Evolutionary conservation across 1,284 basidiomycete genomes (phyloP).

Genomic region (Leccinum solheimii): DNA sequence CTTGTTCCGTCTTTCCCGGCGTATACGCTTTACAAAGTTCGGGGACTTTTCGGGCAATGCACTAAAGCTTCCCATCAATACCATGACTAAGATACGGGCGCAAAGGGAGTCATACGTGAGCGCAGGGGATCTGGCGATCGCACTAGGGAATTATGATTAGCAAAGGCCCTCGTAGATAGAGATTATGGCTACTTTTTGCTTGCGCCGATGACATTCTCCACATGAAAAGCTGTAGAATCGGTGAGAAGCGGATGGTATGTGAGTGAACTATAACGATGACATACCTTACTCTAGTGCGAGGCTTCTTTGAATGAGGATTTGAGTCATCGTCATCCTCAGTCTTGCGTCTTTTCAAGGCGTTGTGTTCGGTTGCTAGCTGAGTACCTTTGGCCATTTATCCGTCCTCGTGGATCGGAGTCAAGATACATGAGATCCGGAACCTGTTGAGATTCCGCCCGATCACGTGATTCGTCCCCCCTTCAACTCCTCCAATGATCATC

Average conservation of each 20-base stretch:
- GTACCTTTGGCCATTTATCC: constrained; percentile 29
- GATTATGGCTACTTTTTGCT: constrained; percentile 63
- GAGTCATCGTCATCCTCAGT: constrained; percentile 56
- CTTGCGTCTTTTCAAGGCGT: constrained; percentile 58
- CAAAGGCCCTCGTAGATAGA: constrained; percentile 8
- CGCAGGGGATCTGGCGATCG: constrained; percentile 78
- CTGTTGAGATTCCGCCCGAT: constrained; percentile 12
- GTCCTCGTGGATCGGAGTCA: constrained; percentile 35
- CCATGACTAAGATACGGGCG: constrained; percentile 7
- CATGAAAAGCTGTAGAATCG: constrained; percentile 69
- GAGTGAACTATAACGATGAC: constrained; percentile 10
- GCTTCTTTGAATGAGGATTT: constrained; percentile 57
- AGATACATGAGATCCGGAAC: constrained; percentile 11
- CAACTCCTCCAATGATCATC: background rate
- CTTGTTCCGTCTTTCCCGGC: constrained; percentile 80
- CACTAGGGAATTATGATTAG: constrained; percentile 49
- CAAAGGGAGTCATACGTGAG: constrained; percentile 53
- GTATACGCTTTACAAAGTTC: constrained; percentile 84
- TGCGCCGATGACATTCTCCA: constrained; percentile 80
- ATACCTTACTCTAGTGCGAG: constrained; percentile 72
- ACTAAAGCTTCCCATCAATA: constrained; percentile 43
- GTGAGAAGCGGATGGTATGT: constrained; percentile 6
- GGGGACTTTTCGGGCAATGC: constrained; percentile 77
- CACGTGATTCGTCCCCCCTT: constrained; percentile 25
- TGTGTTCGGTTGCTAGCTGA: constrained; percentile 24